Conservation (phyloP, 116 monocot genomes). For the Cymodocea nodosa region DNA sequence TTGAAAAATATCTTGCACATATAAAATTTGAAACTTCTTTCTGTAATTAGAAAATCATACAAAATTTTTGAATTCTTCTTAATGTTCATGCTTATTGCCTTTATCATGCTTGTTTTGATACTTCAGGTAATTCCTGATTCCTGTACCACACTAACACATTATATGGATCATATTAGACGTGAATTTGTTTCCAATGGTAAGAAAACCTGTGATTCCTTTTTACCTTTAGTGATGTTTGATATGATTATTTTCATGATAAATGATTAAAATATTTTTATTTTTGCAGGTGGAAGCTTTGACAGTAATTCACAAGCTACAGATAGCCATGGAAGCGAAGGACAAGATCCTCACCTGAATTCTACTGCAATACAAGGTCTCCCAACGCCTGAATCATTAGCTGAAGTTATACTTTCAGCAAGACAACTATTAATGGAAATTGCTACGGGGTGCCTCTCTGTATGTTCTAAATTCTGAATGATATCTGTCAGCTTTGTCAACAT, state of each 20-base stretch:
- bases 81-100: not conserved
- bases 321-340: constrained; percentile 6
- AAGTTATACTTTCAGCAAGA: constrained; percentile 39
- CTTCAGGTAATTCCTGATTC: constrained; percentile 87
- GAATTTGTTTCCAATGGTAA: constrained; percentile 52
- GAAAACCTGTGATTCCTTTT: constrained; percentile 1
- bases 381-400: constrained; percentile 44
- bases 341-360: constrained; percentile 13
- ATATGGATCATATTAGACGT: constrained; percentile 45
- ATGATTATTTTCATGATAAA: not conserved
- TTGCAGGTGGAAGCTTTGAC: constrained; percentile 8
- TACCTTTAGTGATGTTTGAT: not conserved
- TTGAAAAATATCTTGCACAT: not conserved
- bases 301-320: constrained; percentile 9
- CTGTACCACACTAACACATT: constrained; percentile 72
- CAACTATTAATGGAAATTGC: constrained; percentile 49
- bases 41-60: not conserved
- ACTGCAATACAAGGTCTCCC: constrained; percentile 37
- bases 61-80: not conserved
- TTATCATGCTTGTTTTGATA: not conserved
- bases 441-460: constrained; percentile 28
- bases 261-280: not conserved
- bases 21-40: not conserved
- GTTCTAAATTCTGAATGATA: not conserved
- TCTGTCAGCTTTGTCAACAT: too few species aligned